Percentiles rank a stretch among this genome's conserved stretches.
Conservation (phyloP, 2,329 filamentous ascomycete genomes). For the Helotiales sp. region DNA sequence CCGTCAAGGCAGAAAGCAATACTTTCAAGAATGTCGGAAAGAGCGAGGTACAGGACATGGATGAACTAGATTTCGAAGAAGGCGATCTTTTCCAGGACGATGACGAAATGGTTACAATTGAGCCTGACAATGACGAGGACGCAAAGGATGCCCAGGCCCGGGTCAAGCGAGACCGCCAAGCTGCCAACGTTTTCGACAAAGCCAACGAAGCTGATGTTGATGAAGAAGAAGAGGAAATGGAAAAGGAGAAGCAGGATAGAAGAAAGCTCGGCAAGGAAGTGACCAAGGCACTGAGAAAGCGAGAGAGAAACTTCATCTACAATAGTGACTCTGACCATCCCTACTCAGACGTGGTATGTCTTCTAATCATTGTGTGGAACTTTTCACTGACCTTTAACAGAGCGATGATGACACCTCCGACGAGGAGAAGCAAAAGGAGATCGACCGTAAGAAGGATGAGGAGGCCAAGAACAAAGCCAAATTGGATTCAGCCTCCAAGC, state of each 20-base stretch:
- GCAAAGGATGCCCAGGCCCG: conserved; percentile 72
- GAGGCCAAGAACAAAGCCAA: conserved; percentile 60
- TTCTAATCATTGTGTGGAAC: conserved; percentile 28
- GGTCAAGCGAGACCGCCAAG: conserved; percentile 81
- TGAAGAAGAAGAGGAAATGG: conserved; percentile 70
- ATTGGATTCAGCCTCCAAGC: conserved; percentile 47
- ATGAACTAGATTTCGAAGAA: conserved; percentile 69
- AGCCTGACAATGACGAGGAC: conserved; percentile 82
- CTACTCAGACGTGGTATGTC: conserved; percentile 56
- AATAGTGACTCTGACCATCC: conserved; percentile 71
- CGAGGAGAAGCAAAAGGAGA: conserved; percentile 65
- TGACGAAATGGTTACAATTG: conserved; percentile 77
- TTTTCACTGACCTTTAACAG: conserved; percentile 43
- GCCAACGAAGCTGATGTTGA: conserved; percentile 74
- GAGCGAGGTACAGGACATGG: conserved; percentile 71
- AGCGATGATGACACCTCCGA: conserved; percentile 58
- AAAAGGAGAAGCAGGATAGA: conserved; percentile 71
- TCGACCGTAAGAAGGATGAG: conserved; percentile 64
- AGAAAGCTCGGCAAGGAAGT: conserved; percentile 77
- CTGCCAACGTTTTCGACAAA: conserved; percentile 80
- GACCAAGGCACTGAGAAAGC: conserved; percentile 80
- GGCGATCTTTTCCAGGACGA: conserved; percentile 85
- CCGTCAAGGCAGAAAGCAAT: conserved; percentile 70
- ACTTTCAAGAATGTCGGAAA: conserved; percentile 66
- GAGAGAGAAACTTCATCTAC: conserved; percentile 87